Conservation (phyloP, 768 basidiomycete genomes). For the Paxillus ammoniavirescens region DNA sequence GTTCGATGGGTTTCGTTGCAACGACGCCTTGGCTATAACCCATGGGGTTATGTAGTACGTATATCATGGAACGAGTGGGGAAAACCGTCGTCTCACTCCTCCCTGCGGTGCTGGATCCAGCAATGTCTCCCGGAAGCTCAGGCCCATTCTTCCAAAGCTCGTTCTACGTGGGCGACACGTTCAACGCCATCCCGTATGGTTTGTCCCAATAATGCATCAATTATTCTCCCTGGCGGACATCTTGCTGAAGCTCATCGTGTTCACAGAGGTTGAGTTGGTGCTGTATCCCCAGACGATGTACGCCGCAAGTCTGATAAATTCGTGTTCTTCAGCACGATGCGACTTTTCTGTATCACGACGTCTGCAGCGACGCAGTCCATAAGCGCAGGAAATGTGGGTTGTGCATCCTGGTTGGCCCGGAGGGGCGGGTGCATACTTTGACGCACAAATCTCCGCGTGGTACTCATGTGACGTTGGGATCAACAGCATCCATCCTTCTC, state of each 20-base stretch:
- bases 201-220: background rate
- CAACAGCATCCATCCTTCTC: constrained; percentile 22
- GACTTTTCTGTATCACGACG: constrained; percentile 27
- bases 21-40: background rate
- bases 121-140: background rate
- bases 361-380: constrained; percentile 18
- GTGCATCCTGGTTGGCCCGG: constrained; percentile 31
- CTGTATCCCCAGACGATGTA: constrained; percentile 13
- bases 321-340: constrained; percentile 10
- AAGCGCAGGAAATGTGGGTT: constrained; percentile 31
- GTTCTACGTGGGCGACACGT: constrained; percentile 13
- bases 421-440: constrained; percentile 30
- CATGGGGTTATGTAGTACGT: background rate
- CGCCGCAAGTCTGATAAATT: background rate
- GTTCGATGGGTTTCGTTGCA: background rate
- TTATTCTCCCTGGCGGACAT: background rate
- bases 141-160: constrained; percentile 13
- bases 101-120: background rate
- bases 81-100: background rate
- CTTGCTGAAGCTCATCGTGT: background rate
- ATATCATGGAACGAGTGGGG: background rate
- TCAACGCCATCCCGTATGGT: constrained; percentile 16
- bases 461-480: constrained; percentile 22
- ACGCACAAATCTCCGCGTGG: constrained; percentile 19
- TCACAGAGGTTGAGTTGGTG: constrained; percentile 12